Base-by-base conservation (phyloP, 257 asterid species). In the Cinchona pubescens region DNA sequence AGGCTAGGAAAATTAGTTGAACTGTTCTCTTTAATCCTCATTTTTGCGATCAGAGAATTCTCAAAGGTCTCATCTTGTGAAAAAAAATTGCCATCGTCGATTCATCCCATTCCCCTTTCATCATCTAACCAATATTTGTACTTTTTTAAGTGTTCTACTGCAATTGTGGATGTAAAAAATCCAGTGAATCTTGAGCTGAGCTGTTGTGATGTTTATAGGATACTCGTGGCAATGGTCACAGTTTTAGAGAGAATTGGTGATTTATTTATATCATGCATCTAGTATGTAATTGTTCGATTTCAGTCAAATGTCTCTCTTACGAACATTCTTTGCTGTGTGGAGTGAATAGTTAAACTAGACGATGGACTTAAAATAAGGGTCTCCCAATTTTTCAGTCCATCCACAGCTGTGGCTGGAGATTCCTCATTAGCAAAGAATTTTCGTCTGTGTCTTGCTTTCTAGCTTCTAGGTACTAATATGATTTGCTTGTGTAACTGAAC, bases 171-270 rank as follows among this genome's bases (percentile, higher is more conserved):
- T 35, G 19, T 25, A n/a, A 67, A 38, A n/a, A n/a, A 12, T 21
- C 11, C 7, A 42, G 29, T 67, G 35, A 46, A 46, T 14, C 23
- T 15, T 46, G 25, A 18, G 19, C 21, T 29, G 6, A 27, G 49
- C 23, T 49, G 4, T 48, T 46, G 37, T 49, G 2, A 1, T 78
- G 11, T 43, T 83, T 83, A 0, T 87, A 94, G 98, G 98, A 90
- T 94, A 71, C 84, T 92, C 69, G 93, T 90, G 0, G 98, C 97
- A 0, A 69, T 83, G 61, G 80, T 94, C 27, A 92, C 97, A 4
- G 78, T 90, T 27, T 75, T 90, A 60, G 98, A 94, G 83, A 89
- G 82, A 73, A 69, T 90, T 49, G 88, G 94, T 0, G 98, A 92
- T 75, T 77, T 85, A 12, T 86, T 86, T 56, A 66, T 91, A 62